Conservation (phyloP, 257 asterid genomes). For the Paraleonurus japonicus region DNA sequence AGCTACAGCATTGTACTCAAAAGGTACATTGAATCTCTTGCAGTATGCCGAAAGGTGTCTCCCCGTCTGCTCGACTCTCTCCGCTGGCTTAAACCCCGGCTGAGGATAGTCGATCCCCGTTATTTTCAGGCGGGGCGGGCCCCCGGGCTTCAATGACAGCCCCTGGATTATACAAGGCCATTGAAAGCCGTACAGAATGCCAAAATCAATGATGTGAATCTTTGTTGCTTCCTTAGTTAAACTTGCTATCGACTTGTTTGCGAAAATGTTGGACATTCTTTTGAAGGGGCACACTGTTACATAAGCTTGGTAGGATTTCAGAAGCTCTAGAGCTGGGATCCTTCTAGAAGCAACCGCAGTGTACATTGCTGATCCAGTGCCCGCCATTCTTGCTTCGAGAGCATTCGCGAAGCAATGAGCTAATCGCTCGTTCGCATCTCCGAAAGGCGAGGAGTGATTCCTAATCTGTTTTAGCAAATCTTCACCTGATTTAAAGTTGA, state of each 20-base stretch:
- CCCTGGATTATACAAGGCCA: conserved; percentile 78
- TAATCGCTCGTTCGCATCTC: conserved; percentile 52
- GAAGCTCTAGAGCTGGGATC: conserved; percentile 38
- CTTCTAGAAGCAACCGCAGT: conserved; percentile 30
- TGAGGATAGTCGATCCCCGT: conserved; percentile 76
- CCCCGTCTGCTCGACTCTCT: conserved; percentile 63
- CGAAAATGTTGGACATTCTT: conserved; percentile 57
- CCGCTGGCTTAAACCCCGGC: conserved; percentile 59
- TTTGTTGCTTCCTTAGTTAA: conserved; percentile 21
- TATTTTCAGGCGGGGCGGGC: conserved; percentile 52
- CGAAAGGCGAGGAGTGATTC: conserved; percentile 43
- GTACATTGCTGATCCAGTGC: conserved; percentile 46
- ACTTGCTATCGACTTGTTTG: conserved; percentile 49
- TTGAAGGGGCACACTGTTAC: conserved; percentile 54
- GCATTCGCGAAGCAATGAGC: conserved; percentile 62
- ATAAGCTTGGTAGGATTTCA: conserved; percentile 45
- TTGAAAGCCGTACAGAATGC: conserved; percentile 66
- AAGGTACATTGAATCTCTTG: conserved; percentile 48
- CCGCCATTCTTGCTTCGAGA: conserved; percentile 56
- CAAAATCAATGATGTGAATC: conserved; percentile 67
- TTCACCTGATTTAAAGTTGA: conserved; percentile 26
- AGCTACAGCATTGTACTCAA: conserved; percentile 57
- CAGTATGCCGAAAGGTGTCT: conserved; percentile 41
- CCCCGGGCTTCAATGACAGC: conserved; percentile 54
- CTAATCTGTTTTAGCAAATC: conserved; percentile 39